Evolutionary conservation across 192 early-diverging fungal species (phyloP).

Genomic region (Gamsiella multidivaricata): DNA sequence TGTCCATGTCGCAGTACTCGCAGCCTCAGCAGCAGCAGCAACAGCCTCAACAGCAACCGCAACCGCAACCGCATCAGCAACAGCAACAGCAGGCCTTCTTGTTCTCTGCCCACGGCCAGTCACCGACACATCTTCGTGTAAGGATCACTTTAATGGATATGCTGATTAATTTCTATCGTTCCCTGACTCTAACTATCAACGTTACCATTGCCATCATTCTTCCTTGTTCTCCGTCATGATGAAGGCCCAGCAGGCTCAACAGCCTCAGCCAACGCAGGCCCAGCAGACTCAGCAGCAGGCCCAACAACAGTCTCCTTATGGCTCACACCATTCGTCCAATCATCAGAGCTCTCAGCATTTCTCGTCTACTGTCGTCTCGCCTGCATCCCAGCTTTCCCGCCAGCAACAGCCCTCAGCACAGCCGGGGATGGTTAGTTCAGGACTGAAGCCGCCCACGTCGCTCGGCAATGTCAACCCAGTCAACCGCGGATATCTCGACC

Average conservation of each 20-base stretch:
- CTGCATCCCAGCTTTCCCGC: constrained; percentile 40
- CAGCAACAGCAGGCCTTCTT: constrained; percentile 46
- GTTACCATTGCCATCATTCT: background rate
- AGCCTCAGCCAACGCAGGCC: constrained; percentile 17
- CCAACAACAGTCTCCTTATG: constrained; percentile 38
- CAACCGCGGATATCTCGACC: constrained; percentile 31
- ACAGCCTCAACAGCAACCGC: constrained; percentile 27
- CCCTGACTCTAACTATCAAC: background rate
- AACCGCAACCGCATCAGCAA: constrained; percentile 24
- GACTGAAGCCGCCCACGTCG: constrained; percentile 33
- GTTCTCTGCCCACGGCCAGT: constrained; percentile 26
- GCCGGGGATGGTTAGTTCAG: constrained; percentile 23
- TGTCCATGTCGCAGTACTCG: constrained; percentile 41
- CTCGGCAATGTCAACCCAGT: constrained; percentile 31
- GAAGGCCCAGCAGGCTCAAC: constrained; percentile 22
- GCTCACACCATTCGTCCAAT: constrained; percentile 32
- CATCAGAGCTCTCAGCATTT: constrained; percentile 46
- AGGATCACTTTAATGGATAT: background rate
- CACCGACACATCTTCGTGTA: constrained; percentile 34
- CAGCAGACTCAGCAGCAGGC: constrained; percentile 30
- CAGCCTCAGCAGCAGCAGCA: constrained; percentile 25
- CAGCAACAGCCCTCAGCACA: constrained; percentile 41
- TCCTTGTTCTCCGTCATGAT: background rate
- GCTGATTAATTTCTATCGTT: too few species aligned
- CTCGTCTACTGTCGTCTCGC: constrained; percentile 31